Base-by-base conservation (phyloP, 2,329 filamentous ascomycete species). In the Sodiomyces alkalinus region DNA sequence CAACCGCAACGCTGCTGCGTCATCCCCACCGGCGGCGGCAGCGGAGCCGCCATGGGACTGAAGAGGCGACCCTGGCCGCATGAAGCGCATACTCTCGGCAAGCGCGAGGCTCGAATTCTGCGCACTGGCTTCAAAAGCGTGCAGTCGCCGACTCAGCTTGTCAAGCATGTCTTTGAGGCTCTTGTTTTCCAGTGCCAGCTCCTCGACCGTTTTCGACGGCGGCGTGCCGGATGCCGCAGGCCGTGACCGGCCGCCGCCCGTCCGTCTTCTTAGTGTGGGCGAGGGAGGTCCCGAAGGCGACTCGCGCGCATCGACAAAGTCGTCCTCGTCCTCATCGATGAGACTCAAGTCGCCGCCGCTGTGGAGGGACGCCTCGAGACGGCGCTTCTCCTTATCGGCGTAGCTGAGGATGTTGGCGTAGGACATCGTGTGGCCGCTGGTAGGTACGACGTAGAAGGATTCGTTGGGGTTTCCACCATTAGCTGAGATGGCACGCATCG, bases 371-470 rank as follows among this genome's bases (percentile, higher is more conserved):
- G 64, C 62, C 15, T 59, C 67, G 28, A 68, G 48, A 7, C 72
- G 67, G 7, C 71, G 61, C 46, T 68, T 73, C 46, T 77, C 73
- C 42, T 77, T 77, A 38, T 74, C 68, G 19, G 69, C 72, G 40
- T 71, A 75, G 22, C 62, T 77, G 13, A 93, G 60, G 29, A 98
- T 94, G 36, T 80, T 85, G 24, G 90, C 86, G 46, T 96, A 98
- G 0, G 85, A 90, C 34, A 86, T 78, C 3, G 85, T 94, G 38
- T 87, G 85, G 5, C 90, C 87, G 12, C 80, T 83, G 0, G 81
- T 80, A 4, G 87, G 90, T 1, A 98, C 90, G 2, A 96, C 80
- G 48, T 94, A 96, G 56, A 98, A 98, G 7, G 80, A 90, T 42
- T 80, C 80, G 33, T 64, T 69, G 11, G 68, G 58, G 11, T 65